Conservation (phyloP, 805 yeast genomes). For the Limtongozyma cylindracea region DNA sequence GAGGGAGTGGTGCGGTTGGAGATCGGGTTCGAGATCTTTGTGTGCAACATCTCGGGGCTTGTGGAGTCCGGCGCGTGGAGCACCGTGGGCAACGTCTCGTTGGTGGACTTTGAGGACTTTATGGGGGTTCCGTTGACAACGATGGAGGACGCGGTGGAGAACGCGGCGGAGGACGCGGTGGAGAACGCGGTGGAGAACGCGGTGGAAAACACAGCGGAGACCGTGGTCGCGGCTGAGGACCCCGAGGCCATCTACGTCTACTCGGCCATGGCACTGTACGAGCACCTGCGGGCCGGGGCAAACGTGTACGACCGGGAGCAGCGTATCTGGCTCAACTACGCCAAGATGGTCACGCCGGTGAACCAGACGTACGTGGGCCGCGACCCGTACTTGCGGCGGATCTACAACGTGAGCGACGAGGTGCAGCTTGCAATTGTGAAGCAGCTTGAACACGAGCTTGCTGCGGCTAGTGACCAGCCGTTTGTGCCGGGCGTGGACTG, state of each 20-base stretch:
- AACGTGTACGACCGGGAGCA: constrained; percentile 20
- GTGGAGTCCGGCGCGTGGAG: constrained; percentile 24
- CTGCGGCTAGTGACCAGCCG: constrained; percentile 6
- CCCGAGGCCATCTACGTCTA: constrained; percentile 5
- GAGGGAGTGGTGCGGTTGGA: constrained; percentile 36
- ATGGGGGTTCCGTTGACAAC: constrained; percentile 6
- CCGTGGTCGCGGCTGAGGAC: constrained; percentile 1
- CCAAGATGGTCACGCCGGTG: constrained; percentile 24
- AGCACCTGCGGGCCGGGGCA: constrained; percentile 18
- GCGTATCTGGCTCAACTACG: constrained; percentile 22
- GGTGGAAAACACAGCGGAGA: too few species aligned
- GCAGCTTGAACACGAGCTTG: too few species aligned
- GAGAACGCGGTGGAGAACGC: too few species aligned
- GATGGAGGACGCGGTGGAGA: neutral
- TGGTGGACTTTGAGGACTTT: constrained; percentile 10
- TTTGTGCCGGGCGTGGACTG: constrained; percentile 10
- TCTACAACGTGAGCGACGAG: constrained; percentile 9
- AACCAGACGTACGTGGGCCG: constrained; percentile 21
- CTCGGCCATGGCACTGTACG: constrained; percentile 12
- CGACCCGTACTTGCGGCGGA: constrained; percentile 19
- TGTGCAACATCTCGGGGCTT: too few species aligned
- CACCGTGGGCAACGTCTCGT: constrained; percentile 17
- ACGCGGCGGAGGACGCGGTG: too few species aligned
- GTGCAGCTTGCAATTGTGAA: too few species aligned
- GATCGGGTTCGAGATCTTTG: constrained; percentile 31